Evolutionary conservation across 176 grass and related monocot genomes (phyloP), one percentile per base, ranked within the genome.

Genomic region (Avena insularis): DNA sequence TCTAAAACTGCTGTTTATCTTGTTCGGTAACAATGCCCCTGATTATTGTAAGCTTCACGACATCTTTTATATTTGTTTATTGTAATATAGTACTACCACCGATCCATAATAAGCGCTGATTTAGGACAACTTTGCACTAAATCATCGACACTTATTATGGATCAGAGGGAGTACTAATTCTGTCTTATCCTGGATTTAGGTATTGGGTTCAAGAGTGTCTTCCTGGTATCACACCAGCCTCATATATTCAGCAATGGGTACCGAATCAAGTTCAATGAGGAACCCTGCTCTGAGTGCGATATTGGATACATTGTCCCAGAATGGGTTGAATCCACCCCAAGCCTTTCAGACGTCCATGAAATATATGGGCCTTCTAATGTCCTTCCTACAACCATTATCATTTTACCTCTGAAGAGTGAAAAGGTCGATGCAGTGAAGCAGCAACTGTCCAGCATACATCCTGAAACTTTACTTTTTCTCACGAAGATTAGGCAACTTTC

Each of bases 241-340:
- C 81, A 94, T 75, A 94, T 97, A 45, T 97, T 94, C 83, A 97
- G 94, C 67, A 97, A 97, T 23, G 92, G 94, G 2, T 97, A 97
- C 78, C 90, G 94, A 62, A 97, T 97, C 25, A 94, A 79, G 36
- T 97, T 97, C 16, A 89, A 71, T 69, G 94, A 94, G 80, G 82
- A 89, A 35, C 92, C 92, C 5, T 94, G 92, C 23, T 40, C 88
- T 36, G 94, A 97, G 33, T 94, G 95, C n/a, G 83, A 82, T 20
- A 69, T 97, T 56, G 95, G 95, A 31, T 97, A 92, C 81, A 92
- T 97, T 85, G 95, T 97, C 5, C 95, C 95, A 27, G 84, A 94
- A 49, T 97, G 92, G 95, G 90, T 97, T 19, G 86, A 94, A 16
- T 67, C 83, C 2, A 82, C 56, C 27, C 92, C 95, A 6, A 91